Conservation (phyloP, 2,329 filamentous ascomycete genomes). For the Mariannaea sp. region DNA sequence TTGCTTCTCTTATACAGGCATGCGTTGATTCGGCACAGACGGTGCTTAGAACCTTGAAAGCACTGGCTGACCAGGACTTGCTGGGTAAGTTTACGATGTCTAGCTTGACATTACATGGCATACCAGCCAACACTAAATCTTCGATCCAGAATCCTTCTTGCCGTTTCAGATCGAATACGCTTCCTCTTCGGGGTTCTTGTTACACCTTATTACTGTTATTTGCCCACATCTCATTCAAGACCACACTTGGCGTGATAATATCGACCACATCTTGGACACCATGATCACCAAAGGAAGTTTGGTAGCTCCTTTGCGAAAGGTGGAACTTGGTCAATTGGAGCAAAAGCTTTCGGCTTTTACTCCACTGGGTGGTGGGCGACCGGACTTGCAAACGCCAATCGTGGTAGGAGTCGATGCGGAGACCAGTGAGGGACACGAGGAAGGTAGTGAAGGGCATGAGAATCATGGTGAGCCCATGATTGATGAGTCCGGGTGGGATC, state of each 20-base stretch:
- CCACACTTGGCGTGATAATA: slow-evolving; percentile 44
- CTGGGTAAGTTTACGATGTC: slow-evolving; percentile 22
- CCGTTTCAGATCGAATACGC: slow-evolving; percentile 50
- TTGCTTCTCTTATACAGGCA: slow-evolving; percentile 37
- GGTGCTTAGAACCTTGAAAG: slow-evolving; percentile 34
- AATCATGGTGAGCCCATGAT: slow-evolving; percentile 1
- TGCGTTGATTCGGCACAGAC: slow-evolving; percentile 39
- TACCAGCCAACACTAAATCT: neutral
- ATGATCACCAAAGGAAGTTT: slow-evolving; percentile 46
- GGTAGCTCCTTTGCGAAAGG: slow-evolving; percentile 44
- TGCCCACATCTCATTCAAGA: slow-evolving; percentile 44
- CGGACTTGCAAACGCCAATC: neutral
- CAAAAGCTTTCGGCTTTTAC: slow-evolving; percentile 44
- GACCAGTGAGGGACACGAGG: too few species aligned
- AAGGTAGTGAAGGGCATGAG: neutral
- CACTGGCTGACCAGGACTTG: slow-evolving; percentile 39
- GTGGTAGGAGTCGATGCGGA: neutral
- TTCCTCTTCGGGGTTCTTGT: slow-evolving; percentile 47
- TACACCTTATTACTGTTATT: slow-evolving; percentile 42
- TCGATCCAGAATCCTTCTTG: slow-evolving; percentile 40
- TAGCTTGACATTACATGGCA: fast-evolving
- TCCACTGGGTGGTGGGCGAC: slow-evolving; percentile 27
- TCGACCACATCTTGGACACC: slow-evolving; percentile 44
- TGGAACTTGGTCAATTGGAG: slow-evolving; percentile 46
- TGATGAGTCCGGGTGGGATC: slow-evolving; percentile 39